Percentiles rank a stretch among this genome's conserved stretches.
phyloP scores from a whole-genome alignment of 441 rosid species.

The Cnidoscolus chayamansa region DNA sequence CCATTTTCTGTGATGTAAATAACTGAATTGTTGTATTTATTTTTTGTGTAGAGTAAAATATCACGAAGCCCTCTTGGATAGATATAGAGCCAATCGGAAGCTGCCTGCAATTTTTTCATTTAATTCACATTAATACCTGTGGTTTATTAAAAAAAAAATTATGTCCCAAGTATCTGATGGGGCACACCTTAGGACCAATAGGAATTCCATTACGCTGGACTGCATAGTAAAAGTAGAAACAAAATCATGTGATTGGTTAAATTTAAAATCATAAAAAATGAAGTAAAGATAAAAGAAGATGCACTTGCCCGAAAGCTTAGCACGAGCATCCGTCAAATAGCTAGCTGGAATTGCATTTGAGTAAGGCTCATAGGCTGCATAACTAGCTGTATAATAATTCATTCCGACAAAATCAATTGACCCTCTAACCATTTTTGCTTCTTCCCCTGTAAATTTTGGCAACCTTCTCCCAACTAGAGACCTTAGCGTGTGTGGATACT shows the following conservation, averaged over 20 bases:
- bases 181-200: constrained; percentile 23
- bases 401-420: constrained; percentile 54
- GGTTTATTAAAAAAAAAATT: too few relatives aligned
- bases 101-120: constrained; percentile 30
- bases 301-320: constrained; percentile 27
- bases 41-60: constrained; percentile 38
- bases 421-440: constrained; percentile 35
- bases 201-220: constrained; percentile 35
- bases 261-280: background rate
- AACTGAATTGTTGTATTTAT: constrained; percentile 41
- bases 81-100: constrained; percentile 37
- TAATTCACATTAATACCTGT: too few relatives aligned
- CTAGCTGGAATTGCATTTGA: constrained; percentile 21
- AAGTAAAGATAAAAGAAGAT: background rate
- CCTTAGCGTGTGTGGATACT: constrained; percentile 37
- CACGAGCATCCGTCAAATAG: constrained; percentile 33
- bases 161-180: too few relatives aligned
- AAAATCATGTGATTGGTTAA: background rate
- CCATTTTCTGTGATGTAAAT: constrained; percentile 63
- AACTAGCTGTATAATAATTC: constrained; percentile 42
- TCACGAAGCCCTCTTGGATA: constrained; percentile 46
- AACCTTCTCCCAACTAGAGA: constrained; percentile 33
- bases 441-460: constrained; percentile 37
- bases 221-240: constrained; percentile 3
- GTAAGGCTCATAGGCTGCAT: constrained; percentile 26